Evolutionary conservation across 2,329 filamentous ascomycete genomes (phyloP), one percentile per base, ranked within the genome.

Genomic region (Malbranchea zuffiana): DNA sequence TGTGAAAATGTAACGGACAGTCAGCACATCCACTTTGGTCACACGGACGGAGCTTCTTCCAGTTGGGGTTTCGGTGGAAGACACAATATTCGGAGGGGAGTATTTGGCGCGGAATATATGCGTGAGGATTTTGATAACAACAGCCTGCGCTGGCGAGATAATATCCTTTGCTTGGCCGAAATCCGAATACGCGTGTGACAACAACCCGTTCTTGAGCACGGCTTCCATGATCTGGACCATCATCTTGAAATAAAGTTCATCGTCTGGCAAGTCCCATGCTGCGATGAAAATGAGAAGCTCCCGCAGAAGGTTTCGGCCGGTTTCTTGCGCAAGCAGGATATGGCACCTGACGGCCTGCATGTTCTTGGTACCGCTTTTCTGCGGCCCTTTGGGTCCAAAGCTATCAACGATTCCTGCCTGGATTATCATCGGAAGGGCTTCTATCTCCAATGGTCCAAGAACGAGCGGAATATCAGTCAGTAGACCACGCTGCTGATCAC

Each of bases 251-350:
- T 95, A 94, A 24, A 94, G 75, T 43, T 92, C 86, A 42, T 88
- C 80, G 56, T 96, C 87, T 26, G 85, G 81, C 50, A 95, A 78
- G 54, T 95, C 88, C 88, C 88, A 96, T 6, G 93, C 87, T 4
- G 88, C 88, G 44, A 95, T 93, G 56, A 95, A 95, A 41, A 96
- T 92, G 28, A 96, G 69, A 51, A 96, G 74, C 57, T 96, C 88
- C 39, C 88, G 73, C 1, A 96, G 68, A 3, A 96, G 67, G 53
- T 92, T 94, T 48, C 87, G 79, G 3, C 88, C 88, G 44, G 85
- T 92, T 52, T 94, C 86, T 42, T 93, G 75, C 0, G 86, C 86
- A 27, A 96, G 67, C 33, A 96, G 74, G 53, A 95, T 82, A 53
- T 92, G 82, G 51, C 87, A 95, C 15, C 88, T 71, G 1, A 88